Evolutionary conservation across 1,284 basidiomycete species (phyloP).

Genomic region (Leccinum insigne): DNA sequence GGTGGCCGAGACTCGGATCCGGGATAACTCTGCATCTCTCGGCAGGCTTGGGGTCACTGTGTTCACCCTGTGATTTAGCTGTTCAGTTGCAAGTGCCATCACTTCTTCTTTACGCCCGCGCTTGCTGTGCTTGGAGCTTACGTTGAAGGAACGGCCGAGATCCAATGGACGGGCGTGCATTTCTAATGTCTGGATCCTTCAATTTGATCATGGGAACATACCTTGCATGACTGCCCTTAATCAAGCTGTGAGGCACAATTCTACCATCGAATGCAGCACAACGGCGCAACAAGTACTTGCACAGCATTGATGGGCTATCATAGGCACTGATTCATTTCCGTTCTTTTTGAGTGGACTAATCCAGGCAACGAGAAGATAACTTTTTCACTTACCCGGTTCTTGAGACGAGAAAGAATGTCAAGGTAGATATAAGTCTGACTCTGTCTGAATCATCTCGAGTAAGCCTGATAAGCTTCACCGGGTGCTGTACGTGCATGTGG

Average conservation of each 20-base stretch:
- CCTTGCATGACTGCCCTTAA: background rate
- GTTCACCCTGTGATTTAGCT: too few species aligned
- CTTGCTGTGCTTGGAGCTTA: background rate
- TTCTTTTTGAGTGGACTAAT: background rate
- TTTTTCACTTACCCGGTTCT: background rate
- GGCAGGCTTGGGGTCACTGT: too few species aligned
- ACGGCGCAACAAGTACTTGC: background rate
- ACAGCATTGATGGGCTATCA: background rate
- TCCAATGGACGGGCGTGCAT: background rate
- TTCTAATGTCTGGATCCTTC: background rate
- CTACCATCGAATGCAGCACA: background rate
- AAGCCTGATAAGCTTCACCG: background rate
- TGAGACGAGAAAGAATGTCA: background rate
- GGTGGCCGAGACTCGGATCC: constrained; percentile 22
- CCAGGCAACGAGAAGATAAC: background rate
- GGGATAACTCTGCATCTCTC: too few species aligned
- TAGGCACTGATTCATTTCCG: background rate
- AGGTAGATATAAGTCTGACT: background rate
- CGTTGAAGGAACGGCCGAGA: background rate
- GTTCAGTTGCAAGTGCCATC: too few species aligned
- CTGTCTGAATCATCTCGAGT: background rate
- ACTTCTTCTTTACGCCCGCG: too few species aligned
- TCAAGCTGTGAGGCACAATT: background rate
- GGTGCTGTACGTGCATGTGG: too few species aligned
- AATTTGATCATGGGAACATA: background rate